These are phyloP conservation scores for Clonostachys rosea DNA, from an alignment of 2,329 filamentous ascomycete genomes.

Conservation along the genomic window DNA sequence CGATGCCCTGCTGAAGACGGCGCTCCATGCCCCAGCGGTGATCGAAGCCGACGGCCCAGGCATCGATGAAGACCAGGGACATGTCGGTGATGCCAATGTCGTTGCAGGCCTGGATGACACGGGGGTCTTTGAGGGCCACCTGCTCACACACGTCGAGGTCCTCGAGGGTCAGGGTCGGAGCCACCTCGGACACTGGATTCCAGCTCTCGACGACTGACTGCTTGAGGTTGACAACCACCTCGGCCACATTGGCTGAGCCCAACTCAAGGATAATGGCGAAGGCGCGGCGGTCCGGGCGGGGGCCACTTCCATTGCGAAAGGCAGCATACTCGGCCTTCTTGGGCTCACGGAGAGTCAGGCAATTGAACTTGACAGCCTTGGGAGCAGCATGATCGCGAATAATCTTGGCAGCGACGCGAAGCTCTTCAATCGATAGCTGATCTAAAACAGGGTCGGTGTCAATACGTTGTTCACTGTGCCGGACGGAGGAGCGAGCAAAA, in stretches of 20 bases:
- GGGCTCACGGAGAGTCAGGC: conserved; percentile 62
- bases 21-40: conserved; percentile 69
- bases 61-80: conserved; percentile 80
- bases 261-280: conserved; percentile 42
- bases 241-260: conserved; percentile 30
- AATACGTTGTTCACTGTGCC: neutral
- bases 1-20: conserved; percentile 73
- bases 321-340: conserved; percentile 59
- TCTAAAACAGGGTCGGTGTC: conserved; percentile 23
- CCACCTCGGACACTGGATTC: conserved; percentile 41
- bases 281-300: conserved; percentile 42
- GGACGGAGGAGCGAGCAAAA: neutral
- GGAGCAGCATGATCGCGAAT: conserved; percentile 31
- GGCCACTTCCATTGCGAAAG: conserved; percentile 43
- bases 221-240: conserved; percentile 47
- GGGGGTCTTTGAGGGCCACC: conserved; percentile 61
- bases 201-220: conserved; percentile 31
- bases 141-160: conserved; percentile 73
- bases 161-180: conserved; percentile 66
- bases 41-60: conserved; percentile 82
- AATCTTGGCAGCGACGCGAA: conserved; percentile 40
- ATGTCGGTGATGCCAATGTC: conserved; percentile 76
- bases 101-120: conserved; percentile 72
- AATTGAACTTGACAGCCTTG: conserved; percentile 45
- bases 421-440: conserved; percentile 50